A percentile compares a stretch with the other conserved stretches of the same genome.
These are phyloP conservation scores for Lithocarpus polystachyus DNA, from an alignment of 306 rosid genomes.

Conservation along the genomic window DNA sequence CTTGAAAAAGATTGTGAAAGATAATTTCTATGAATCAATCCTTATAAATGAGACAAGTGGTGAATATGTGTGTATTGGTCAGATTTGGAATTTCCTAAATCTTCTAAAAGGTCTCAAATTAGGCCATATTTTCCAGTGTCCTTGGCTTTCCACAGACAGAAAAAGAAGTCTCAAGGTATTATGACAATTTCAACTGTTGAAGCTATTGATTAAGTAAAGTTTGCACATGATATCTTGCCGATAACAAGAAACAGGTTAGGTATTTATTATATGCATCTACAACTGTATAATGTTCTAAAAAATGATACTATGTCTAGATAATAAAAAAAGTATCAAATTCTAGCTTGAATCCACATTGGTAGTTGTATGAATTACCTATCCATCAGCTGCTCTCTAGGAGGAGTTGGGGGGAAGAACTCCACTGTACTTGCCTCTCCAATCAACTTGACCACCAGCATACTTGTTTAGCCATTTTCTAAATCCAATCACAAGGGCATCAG, in stretches of 20 bases:
- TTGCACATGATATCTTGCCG: too few species aligned
- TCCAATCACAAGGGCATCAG: conserved; percentile 76
- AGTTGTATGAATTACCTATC: conserved; percentile 56
- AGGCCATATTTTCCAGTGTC: background rate
- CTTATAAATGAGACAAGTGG: background rate
- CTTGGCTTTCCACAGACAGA: background rate
- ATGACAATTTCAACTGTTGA: background rate
- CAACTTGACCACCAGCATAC: conserved; percentile 73
- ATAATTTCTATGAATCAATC: background rate
- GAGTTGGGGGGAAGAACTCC: conserved; percentile 67
- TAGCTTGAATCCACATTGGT: conserved; percentile 9
- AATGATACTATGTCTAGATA: background rate
- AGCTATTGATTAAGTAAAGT: too few species aligned
- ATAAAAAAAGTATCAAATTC: background rate
- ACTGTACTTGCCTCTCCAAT: conserved; percentile 76
- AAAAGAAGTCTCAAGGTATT: background rate
- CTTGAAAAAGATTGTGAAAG: conserved; percentile 30
- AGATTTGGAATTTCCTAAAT: background rate
- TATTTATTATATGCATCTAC: background rate
- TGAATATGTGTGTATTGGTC: background rate
- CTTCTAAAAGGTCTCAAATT: background rate
- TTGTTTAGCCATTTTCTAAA: conserved; percentile 81
- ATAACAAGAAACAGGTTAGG: background rate
- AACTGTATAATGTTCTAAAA: background rate
- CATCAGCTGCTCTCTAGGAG: conserved; percentile 71